Evolutionary conservation across 1,284 basidiomycete genomes (phyloP).

Genomic region (Coniferiporia sulphurascens): DNA sequence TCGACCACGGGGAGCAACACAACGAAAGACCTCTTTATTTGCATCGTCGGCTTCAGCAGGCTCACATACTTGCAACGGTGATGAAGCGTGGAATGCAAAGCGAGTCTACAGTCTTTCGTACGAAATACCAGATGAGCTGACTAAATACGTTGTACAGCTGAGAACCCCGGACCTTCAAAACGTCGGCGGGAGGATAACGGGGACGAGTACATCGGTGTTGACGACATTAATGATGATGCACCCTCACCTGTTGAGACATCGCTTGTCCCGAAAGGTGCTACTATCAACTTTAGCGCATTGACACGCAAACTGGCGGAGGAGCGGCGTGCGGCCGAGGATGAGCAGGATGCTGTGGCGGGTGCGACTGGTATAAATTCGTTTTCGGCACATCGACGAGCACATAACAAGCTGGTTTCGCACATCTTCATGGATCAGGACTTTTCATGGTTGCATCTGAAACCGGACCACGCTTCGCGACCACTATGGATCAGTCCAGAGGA

Average conservation of each 20-base stretch:
- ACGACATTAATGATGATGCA: slow-evolving; percentile 7
- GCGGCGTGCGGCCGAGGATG: slow-evolving; percentile 37
- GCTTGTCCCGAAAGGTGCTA: slow-evolving; percentile 61
- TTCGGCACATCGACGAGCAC: slow-evolving; percentile 58
- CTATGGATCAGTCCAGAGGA: slow-evolving; percentile 94
- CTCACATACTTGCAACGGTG: not conserved
- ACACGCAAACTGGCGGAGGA: slow-evolving; percentile 69
- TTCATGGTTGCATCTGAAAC: slow-evolving; percentile 79
- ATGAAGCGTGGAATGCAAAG: slow-evolving; percentile 4
- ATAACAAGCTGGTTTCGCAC: slow-evolving; percentile 69
- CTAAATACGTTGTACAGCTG: not conserved
- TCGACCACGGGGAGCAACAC: too few relatives aligned
- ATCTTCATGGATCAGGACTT: slow-evolving; percentile 82
- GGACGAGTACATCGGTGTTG: slow-evolving; percentile 3
- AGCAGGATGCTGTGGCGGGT: slow-evolving; percentile 26
- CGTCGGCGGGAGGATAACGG: slow-evolving; percentile 9
- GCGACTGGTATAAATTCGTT: slow-evolving; percentile 37
- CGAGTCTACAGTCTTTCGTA: not conserved
- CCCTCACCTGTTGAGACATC: slow-evolving; percentile 11
- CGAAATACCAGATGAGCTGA: not conserved
- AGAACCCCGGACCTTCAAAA: slow-evolving; percentile 9
- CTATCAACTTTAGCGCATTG: slow-evolving; percentile 77
- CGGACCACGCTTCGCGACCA: slow-evolving; percentile 86
- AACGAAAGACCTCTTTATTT: too few relatives aligned
- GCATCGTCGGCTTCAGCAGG: too few relatives aligned